phyloP scores from a whole-genome alignment of 2,329 filamentous ascomycete genomes.

The Penicillium verrucosum region DNA sequence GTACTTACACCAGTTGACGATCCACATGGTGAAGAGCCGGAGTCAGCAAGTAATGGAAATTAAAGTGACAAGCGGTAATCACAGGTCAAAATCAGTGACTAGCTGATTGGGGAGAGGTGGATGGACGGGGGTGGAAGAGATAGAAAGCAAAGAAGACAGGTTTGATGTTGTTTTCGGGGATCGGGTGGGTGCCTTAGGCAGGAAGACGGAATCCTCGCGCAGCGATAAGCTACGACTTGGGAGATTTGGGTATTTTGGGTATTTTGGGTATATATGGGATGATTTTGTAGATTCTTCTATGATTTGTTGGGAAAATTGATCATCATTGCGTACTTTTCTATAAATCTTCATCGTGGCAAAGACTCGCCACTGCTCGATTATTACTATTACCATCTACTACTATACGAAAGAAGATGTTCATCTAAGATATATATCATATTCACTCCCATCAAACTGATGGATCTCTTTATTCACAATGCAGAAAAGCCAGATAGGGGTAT shows the following conservation, averaged over 20 bases:
- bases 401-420: background rate
- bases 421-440: slow-evolving; percentile 9
- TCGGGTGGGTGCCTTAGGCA: slow-evolving; percentile 21
- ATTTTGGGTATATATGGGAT: background rate
- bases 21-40: slow-evolving; percentile 65
- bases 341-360: background rate
- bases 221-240: background rate
- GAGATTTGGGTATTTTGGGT: background rate
- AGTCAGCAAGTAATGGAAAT: slow-evolving; percentile 2
- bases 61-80: slow-evolving; percentile 9
- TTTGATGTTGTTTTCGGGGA: slow-evolving; percentile 32
- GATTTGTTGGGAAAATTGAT: background rate
- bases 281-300: background rate
- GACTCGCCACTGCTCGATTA: background rate
- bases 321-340: background rate
- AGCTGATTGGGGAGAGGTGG: slow-evolving; percentile 11
- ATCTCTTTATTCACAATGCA: slow-evolving; percentile 23
- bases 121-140: slow-evolving; percentile 22
- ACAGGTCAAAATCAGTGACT: slow-evolving; percentile 5
- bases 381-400: background rate
- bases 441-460: slow-evolving; percentile 14
- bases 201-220: slow-evolving; percentile 8
- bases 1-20: slow-evolving; percentile 86
- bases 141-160: slow-evolving; percentile 29
- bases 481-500: slow-evolving; percentile 33